These are phyloP conservation scores for Trichoderma sp. DNA, from an alignment of 2,329 filamentous ascomycete genomes.

Conservation along the genomic window DNA sequence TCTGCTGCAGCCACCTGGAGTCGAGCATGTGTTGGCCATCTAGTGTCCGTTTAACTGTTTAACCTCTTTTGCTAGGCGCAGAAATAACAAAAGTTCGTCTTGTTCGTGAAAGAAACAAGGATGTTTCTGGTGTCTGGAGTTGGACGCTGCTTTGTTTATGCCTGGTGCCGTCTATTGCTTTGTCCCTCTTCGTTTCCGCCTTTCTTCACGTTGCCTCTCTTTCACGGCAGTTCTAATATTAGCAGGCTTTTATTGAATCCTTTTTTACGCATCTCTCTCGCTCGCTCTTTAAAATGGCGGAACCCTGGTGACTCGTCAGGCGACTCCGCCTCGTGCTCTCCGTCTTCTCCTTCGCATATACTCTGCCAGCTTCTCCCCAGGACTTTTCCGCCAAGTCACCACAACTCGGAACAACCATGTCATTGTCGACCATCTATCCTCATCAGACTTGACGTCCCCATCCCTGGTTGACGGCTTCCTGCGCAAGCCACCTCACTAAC, in stretches of 20 bases:
- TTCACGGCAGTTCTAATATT: not conserved
- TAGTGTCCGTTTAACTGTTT: not conserved
- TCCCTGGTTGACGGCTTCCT: conserved; percentile 12
- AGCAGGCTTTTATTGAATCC: not conserved
- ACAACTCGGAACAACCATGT: not conserved
- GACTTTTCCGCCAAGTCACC: not conserved
- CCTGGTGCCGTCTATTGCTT: not conserved
- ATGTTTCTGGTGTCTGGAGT: not conserved
- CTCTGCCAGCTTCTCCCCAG: not conserved
- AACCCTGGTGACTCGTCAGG: conserved; percentile 23
- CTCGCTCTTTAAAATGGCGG: not conserved
- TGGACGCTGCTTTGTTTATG: not conserved
- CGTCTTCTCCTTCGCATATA: not conserved
- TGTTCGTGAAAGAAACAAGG: not conserved
- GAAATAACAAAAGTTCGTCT: not conserved
- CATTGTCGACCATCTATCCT: not conserved
- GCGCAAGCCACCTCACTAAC: conserved; percentile 24
- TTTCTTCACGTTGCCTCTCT: not conserved
- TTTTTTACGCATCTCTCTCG: not conserved
- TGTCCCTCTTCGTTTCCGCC: not conserved
- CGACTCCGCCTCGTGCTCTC: conserved; percentile 26
- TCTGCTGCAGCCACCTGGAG: not conserved
- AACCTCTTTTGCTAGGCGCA: not conserved
- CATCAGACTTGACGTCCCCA: conserved; percentile 2
- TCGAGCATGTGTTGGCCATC: not conserved